These are phyloP conservation scores for Mycena citricolor DNA, from an alignment of 1,284 basidiomycete genomes.

Conservation along the genomic window DNA sequence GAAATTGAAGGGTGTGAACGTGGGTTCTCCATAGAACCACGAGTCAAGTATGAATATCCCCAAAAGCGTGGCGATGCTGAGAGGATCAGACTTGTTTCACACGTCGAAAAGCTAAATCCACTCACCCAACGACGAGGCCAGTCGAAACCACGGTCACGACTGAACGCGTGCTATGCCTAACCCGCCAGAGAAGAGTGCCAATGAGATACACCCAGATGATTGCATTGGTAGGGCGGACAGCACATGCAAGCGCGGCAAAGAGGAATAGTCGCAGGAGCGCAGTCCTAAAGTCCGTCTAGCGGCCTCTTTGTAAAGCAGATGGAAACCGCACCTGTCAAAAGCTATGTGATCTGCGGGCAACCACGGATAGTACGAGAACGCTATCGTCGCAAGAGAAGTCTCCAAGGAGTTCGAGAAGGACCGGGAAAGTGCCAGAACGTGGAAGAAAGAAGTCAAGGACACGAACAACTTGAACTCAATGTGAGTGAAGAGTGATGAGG, in stretches of 20 bases:
- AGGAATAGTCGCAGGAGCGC: too few species aligned
- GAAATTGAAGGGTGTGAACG: conserved; percentile 83
- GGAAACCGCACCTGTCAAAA: conserved; percentile 34
- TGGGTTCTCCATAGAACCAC: conserved; percentile 64
- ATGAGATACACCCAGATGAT: conserved; percentile 83
- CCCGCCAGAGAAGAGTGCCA: conserved; percentile 48
- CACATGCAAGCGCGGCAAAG: conserved; percentile 78
- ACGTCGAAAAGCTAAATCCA: conserved; percentile 7
- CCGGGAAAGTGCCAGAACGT: conserved; percentile 81
- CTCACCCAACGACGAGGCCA: conserved; percentile 44
- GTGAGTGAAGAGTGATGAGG: background rate
- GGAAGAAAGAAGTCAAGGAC: conserved; percentile 86
- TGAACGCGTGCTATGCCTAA: conserved; percentile 35
- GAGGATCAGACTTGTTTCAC: conserved; percentile 5
- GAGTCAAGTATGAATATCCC: conserved; percentile 59
- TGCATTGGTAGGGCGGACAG: conserved; percentile 83
- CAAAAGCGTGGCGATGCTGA: conserved; percentile 39
- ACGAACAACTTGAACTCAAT: conserved; percentile 62
- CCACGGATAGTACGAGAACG: conserved; percentile 83
- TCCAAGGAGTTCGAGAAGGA: conserved; percentile 94
- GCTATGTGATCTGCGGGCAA: conserved; percentile 38
- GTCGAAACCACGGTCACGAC: conserved; percentile 39
- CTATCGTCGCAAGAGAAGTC: conserved; percentile 80
- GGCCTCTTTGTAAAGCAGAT: too few species aligned
- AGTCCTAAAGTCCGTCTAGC: too few species aligned